Evolutionary conservation across 2,329 filamentous ascomycete species (phyloP).

Genomic region (Mollisia scopiformis): DNA sequence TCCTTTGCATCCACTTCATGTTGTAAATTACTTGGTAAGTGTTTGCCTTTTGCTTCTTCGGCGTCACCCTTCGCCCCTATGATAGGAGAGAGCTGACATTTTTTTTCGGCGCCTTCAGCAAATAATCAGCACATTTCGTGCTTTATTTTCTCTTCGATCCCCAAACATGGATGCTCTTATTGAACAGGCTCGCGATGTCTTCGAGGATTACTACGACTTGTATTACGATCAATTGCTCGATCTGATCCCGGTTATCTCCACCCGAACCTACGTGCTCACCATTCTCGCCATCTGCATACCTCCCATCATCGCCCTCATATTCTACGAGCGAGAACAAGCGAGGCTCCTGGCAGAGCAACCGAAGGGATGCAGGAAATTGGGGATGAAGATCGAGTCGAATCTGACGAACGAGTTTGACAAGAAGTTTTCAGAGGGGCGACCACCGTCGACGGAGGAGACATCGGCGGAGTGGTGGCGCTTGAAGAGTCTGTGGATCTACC

Average conservation of each 20-base stretch:
- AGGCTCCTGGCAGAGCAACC: constrained; percentile 39
- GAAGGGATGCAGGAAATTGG: constrained; percentile 55
- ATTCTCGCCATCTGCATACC: constrained; percentile 36
- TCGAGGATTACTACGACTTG: constrained; percentile 30
- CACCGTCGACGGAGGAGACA: constrained; percentile 36
- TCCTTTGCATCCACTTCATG: constrained; percentile 27
- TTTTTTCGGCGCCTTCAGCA: constrained; percentile 23
- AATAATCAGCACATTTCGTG: constrained; percentile 31
- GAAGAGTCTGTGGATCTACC: constrained; percentile 78
- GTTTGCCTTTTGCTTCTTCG: background rate
- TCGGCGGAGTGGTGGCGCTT: constrained; percentile 47
- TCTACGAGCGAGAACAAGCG: constrained; percentile 37
- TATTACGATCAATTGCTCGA: constrained; percentile 34
- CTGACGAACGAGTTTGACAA: constrained; percentile 58
- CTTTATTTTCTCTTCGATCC: constrained; percentile 16
- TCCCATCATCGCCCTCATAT: constrained; percentile 35
- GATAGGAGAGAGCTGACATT: constrained; percentile 15
- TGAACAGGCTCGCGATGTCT: constrained; percentile 29
- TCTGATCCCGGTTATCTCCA: constrained; percentile 33
- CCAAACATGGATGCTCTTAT: constrained; percentile 29
- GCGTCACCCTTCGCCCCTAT: constrained; percentile 3
- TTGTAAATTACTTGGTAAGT: constrained; percentile 32
- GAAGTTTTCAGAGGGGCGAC: constrained; percentile 46
- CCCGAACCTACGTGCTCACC: constrained; percentile 34
- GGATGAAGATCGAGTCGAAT: constrained; percentile 52